phyloP scores from a whole-genome alignment of 345 rosid genomes.

The Microcos paniculata region DNA sequence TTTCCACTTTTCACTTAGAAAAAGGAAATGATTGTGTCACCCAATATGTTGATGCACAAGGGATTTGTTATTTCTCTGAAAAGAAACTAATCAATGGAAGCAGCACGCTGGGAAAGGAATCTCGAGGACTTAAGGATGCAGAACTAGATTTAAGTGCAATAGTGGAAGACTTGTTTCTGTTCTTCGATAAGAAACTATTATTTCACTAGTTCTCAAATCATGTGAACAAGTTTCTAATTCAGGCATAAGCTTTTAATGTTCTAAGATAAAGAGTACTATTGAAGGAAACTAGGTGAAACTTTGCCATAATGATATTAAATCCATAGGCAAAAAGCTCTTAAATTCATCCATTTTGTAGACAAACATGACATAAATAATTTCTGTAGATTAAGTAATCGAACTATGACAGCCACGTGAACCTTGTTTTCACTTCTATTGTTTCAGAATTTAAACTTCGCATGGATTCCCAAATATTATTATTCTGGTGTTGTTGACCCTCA shows the following conservation, averaged over 20 bases:
- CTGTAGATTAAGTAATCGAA: not conserved
- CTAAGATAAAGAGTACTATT: not conserved
- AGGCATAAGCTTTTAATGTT: not conserved
- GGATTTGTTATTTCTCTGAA: not conserved
- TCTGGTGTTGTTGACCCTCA: not conserved
- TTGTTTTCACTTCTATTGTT: too few relatives aligned
- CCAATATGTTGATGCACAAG: not conserved
- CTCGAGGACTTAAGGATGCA: not conserved
- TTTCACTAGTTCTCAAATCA: not conserved
- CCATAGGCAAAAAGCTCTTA: not conserved
- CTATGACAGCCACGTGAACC: not conserved
- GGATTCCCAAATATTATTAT: too few relatives aligned
- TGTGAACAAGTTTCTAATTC: constrained; percentile 1
- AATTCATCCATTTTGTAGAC: not conserved
- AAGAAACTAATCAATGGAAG: not conserved
- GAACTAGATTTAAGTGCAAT: not conserved
- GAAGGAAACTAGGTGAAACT: not conserved
- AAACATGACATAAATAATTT: not conserved
- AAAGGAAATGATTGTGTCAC: not conserved
- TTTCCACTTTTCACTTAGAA: not conserved
- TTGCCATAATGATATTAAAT: not conserved
- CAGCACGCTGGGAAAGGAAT: not conserved
- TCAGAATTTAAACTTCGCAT: too few relatives aligned
- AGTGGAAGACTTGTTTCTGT: not conserved
- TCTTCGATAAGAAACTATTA: too few relatives aligned